Percentiles rank a stretch among this genome's conserved stretches.
phyloP scores from a whole-genome alignment of 305 asterid species.

The Rubia tinctorum region DNA sequence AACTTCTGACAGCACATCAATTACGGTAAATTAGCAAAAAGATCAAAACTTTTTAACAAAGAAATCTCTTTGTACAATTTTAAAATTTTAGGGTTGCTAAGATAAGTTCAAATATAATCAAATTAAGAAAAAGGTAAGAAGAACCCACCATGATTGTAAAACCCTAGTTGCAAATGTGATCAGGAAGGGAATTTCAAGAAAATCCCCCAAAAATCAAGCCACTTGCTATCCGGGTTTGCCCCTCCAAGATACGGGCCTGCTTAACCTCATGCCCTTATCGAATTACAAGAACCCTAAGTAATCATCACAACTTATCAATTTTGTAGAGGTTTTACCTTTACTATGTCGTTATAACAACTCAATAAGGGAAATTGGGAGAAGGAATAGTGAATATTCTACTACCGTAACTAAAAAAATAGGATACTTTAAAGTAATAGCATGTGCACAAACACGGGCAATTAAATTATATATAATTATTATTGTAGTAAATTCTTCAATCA shows the following conservation, averaged over 20 bases:
- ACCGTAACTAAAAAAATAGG: too few species aligned
- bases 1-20: too few species aligned
- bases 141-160: neutral
- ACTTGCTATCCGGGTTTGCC: neutral
- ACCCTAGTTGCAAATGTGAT: neutral
- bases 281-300: neutral
- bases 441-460: too few species aligned
- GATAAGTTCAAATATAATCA: neutral
- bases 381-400: too few species aligned
- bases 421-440: too few species aligned
- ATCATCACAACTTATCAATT: neutral
- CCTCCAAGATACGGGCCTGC: neutral
- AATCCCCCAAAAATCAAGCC: neutral
- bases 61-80: neutral
- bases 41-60: neutral
- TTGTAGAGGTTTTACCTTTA: neutral
- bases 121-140: neutral
- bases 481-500: too few species aligned
- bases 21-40: too few species aligned
- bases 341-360: too few species aligned
- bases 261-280: neutral
- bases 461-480: too few species aligned
- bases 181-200: neutral
- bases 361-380: too few species aligned
- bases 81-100: neutral